Evolutionary conservation across 208 protist genomes (phyloP), one percentile per base, ranked within the genome.

Genomic region (Phytomonas serpens): DNA sequence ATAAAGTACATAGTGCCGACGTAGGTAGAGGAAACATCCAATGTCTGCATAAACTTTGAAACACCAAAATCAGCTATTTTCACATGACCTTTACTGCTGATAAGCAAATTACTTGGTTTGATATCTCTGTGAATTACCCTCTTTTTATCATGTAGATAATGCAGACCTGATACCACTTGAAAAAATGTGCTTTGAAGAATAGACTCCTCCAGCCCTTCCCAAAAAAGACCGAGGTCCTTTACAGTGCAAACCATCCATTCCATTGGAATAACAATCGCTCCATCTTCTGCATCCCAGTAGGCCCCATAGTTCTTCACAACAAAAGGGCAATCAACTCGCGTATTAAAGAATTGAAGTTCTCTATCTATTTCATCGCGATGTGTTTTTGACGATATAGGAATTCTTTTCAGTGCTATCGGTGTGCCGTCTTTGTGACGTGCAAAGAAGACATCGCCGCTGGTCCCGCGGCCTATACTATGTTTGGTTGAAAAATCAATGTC

Each of bases 91-190:
- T 87, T 80, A 33, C 88, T 82, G 68, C 98, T 98, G 68, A 99
- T 88, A 14, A 99, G 89, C 30, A 99, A 73, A 83, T 99, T 99
- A 74, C 86, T 94, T 38, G 98, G 98, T 77, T 99, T 99, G 57
- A 99, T 68, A 72, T 99, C 97, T 29, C 98, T 79, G 77, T 99
- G 98, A 61, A 99, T 90, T 29, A 93, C 88, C 7, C 88, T 88
- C 76, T 96, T 93, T 36, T 79, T 82, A 67, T 92, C 84, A 70
- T 96, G 90, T 14, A 96, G 80, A 69, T 93, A 96, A 36, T 89
- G 82, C 0, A 96, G 79, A 0, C 88, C 90, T 13, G 83, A 90
- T 5, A 96, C 82, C 32, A 96, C 88, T 77, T 96, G 90, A 61
- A 92, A 96, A 68, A 92, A 89, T 19, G 92, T 80, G 67, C 90